Percentiles rank a stretch among this genome's conserved stretches.
Evolutionary conservation across 352 stramenopile genomes (phyloP).

Genomic region (Phytophthora sp.): DNA sequence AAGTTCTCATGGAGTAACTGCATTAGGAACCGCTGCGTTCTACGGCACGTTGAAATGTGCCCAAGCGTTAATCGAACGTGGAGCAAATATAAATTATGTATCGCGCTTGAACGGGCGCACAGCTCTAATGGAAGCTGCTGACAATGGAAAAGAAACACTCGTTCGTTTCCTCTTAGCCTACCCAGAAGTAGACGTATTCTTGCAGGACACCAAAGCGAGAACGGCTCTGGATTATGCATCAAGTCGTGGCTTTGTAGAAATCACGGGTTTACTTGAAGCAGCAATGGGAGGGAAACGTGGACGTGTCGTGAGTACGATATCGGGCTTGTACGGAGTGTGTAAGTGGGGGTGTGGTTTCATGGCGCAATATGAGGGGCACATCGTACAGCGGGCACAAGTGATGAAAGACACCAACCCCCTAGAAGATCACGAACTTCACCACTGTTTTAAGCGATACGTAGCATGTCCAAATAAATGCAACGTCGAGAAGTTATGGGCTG

Average conservation of each 20-base stretch:
- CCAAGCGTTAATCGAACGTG: conserved; percentile 56
- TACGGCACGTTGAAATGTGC: conserved; percentile 58
- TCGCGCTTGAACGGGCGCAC: conserved; percentile 40
- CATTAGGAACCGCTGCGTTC: conserved; percentile 49
- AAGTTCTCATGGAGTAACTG: conserved; percentile 51
- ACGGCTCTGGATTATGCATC: conserved; percentile 58
- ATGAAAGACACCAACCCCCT: conserved; percentile 46
- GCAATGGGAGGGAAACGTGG: conserved; percentile 54
- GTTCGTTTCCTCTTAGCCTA: conserved; percentile 61
- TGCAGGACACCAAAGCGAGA: conserved; percentile 30
- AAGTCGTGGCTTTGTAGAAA: conserved; percentile 31
- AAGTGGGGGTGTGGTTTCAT: conserved; percentile 77
- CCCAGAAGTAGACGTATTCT: conserved; percentile 42
- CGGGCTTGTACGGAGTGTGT: conserved; percentile 57
- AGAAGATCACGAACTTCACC: conserved; percentile 44
- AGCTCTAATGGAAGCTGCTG: conserved; percentile 66
- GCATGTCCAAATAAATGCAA: conserved; percentile 38
- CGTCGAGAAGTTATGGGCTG: conserved; percentile 43
- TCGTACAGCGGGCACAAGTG: conserved; percentile 27
- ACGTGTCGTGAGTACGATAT: conserved; percentile 39
- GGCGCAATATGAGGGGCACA: conserved; percentile 32
- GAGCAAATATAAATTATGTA: conserved; percentile 55
- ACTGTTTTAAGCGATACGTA: conserved; percentile 61
- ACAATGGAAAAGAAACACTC: conserved; percentile 51
- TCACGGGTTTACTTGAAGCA: conserved; percentile 41